Base-by-base conservation (phyloP, 441 rosid species). In the Adansonia madagascariensis region DNA sequence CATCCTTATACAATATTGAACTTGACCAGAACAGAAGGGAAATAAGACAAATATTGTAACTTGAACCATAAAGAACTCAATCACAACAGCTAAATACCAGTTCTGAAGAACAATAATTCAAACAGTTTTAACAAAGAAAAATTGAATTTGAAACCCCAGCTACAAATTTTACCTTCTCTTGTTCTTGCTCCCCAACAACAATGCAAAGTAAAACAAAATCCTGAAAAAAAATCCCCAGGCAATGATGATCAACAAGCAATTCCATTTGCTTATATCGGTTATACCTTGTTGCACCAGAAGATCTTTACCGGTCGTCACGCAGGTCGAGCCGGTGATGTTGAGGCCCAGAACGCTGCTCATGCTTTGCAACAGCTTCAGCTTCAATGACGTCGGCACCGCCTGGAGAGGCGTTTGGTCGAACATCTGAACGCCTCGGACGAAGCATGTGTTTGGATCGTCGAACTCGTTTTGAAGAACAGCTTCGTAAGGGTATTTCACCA, bases 171-270 rank as follows among this genome's bases (percentile, higher is more conserved):
- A 90, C 9, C 74, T 85, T 63, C 94, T 85, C 83, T 84, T 88
- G 85, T 90, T 90, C 79, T 90, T 88, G 81, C 94, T 90, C 9
- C 95, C 94, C 3, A 87, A 17, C 87, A 88, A 77, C 70, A 93
- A 76, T 5, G 98, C 71, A 10, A 89, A 81, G 62, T 89, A 89
- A 78, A 93, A 91, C 80, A 93, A 80, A 73, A 88, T 31, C 81
- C 95, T 89, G 69, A 93, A 94, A 80, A 92, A 89, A 83, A 94
- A 92, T 0, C 98, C 98, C 97, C 97, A 92, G 20, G 97, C 98
- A 63, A 90, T 71, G 6, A 88, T 86, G 18, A 94, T 81, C 98
- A 95, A 94, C 66, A 94, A 72, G 80, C 98, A 89, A 73, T 87
- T 83, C 98, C 98, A 94, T 77, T 90, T 94, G 78, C 82, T 82